A percentile compares a stretch with the other conserved stretches of the same genome.
These are phyloP conservation scores for Chlorella ohadii DNA, from an alignment of 139 green algal species.

Conservation along the genomic window DNA sequence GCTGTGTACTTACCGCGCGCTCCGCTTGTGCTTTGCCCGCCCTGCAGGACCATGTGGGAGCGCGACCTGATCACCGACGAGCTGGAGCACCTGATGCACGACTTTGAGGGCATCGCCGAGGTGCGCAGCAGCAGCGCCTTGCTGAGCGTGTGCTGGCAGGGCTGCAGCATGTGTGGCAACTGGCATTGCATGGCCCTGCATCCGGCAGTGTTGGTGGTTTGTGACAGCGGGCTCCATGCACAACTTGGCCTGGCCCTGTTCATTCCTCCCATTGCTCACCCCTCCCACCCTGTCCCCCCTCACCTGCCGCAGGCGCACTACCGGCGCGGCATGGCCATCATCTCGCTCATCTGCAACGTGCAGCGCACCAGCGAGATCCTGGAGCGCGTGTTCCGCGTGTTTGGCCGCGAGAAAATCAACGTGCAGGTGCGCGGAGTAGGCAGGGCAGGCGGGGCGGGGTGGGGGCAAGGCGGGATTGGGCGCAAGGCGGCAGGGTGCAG, in stretches of 20 bases:
- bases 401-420: slow-evolving; percentile 10
- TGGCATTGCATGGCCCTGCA: too few species aligned
- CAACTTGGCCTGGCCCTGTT: neutral
- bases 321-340: slow-evolving; percentile 80
- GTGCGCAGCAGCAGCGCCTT: neutral
- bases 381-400: slow-evolving; percentile 54
- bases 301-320: slow-evolving; percentile 33
- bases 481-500: too few species aligned
- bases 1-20: too few species aligned
- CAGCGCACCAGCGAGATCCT: slow-evolving; percentile 84
- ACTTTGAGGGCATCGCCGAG: slow-evolving; percentile 75
- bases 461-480: too few species aligned
- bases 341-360: slow-evolving; percentile 97
- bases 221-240: too few species aligned
- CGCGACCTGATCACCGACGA: slow-evolving; percentile 82
- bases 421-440: neutral
- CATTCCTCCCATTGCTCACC: neutral
- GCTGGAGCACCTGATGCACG: slow-evolving; percentile 74
- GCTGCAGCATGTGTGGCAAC: too few species aligned
- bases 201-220: too few species aligned
- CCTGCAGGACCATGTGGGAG: slow-evolving; percentile 59
- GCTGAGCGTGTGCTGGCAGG: too few species aligned
- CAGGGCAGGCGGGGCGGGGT: too few species aligned
- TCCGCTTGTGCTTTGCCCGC: too few species aligned
- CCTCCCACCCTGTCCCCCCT: neutral